These are phyloP conservation scores for Cercospora citrullina DNA, from an alignment of 2,329 filamentous ascomycete genomes.

Conservation along the genomic window DNA sequence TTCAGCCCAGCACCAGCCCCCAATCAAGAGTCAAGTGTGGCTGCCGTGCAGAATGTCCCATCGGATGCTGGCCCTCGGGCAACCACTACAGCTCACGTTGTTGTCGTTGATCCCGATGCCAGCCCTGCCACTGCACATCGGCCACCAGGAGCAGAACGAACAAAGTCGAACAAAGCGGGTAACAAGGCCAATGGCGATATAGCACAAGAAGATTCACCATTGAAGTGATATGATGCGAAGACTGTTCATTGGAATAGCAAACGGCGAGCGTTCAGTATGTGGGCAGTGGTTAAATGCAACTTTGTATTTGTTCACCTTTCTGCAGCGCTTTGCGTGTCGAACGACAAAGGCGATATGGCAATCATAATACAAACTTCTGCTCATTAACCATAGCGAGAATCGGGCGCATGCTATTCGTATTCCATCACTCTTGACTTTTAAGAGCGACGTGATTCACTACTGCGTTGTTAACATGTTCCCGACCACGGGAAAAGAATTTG, in stretches of 20 bases:
- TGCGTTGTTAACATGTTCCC: background rate
- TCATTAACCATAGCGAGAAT: background rate
- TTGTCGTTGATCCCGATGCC: conserved; percentile 10
- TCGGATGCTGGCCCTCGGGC: background rate
- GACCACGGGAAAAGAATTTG: background rate
- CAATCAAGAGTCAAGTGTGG: background rate
- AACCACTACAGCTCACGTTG: background rate
- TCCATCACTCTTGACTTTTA: background rate
- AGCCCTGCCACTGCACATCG: conserved; percentile 9
- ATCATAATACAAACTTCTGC: background rate
- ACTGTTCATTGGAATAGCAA: background rate
- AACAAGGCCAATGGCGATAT: conserved; percentile 5
- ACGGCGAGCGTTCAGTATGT: background rate
- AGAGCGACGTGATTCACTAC: background rate
- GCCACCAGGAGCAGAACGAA: conserved; percentile 5
- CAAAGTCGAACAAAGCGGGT: conserved; percentile 4
- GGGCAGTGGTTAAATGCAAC: background rate
- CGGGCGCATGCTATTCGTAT: background rate
- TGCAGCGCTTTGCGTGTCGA: background rate
- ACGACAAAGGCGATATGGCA: background rate
- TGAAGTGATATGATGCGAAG: background rate
- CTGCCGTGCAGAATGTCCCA: background rate
- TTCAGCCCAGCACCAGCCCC: background rate
- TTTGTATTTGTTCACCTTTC: background rate
- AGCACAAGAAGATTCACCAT: background rate